phyloP scores from a whole-genome alignment of 78 protist genomes.

The Cyanophora paradoxa region DNA sequence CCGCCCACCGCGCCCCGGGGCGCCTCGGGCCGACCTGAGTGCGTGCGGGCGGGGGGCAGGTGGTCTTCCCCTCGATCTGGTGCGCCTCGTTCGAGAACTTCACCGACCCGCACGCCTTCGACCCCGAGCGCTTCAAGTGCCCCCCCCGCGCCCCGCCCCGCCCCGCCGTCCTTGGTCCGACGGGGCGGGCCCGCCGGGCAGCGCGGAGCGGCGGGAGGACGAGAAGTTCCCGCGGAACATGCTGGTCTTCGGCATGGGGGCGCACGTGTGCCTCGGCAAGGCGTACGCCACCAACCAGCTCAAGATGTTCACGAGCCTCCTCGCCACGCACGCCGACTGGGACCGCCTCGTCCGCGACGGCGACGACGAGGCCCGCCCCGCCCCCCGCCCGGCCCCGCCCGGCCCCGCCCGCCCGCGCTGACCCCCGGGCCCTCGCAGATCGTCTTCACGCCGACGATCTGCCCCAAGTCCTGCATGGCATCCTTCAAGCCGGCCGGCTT shows the following conservation, averaged over 20 bases:
- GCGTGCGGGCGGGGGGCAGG: no score
- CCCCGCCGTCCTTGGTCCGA: not conserved
- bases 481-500: no score
- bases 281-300: slow-evolving; percentile 62
- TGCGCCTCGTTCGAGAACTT: slow-evolving; percentile 33
- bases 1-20: no score
- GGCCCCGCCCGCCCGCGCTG: no score
- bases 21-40: no score
- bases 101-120: slow-evolving; percentile 41
- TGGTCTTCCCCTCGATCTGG: slow-evolving; percentile 66
- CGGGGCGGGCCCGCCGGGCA: not conserved
- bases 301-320: slow-evolving; percentile 36
- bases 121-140: slow-evolving; percentile 57
- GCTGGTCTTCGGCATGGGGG: no score
- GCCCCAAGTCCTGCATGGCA: no score
- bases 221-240: slow-evolving; percentile 30
- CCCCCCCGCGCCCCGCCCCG: not conserved
- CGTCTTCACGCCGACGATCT: slow-evolving; percentile 52
- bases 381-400: no score
- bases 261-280: slow-evolving; percentile 60
- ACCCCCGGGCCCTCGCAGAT: no score
- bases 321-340: slow-evolving; percentile 39
- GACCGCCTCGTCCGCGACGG: slow-evolving; percentile 38
- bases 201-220: slow-evolving; percentile 28
- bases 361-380: no score